A percentile compares a stretch with the other conserved stretches of the same genome.
Conservation (phyloP, 164 flowering plant genomes). For the Piper betle region DNA sequence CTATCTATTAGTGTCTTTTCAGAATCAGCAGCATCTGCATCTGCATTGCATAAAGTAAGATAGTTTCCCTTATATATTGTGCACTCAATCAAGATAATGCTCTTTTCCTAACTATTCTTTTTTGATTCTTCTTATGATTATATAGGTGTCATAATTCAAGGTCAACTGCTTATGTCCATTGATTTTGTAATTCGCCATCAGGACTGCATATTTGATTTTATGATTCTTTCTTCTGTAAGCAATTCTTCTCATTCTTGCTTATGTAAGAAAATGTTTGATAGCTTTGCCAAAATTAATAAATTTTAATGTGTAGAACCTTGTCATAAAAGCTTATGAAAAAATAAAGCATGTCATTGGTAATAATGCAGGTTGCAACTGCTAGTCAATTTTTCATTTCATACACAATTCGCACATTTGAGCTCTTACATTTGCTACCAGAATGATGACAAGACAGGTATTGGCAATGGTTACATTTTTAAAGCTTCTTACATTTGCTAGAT, state of each 20-base stretch:
- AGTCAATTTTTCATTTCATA: constrained; percentile 96
- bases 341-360: not conserved
- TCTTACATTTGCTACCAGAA: constrained; percentile 88
- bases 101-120: not conserved
- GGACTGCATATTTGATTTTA: constrained; percentile 72
- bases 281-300: not conserved
- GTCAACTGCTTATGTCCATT: constrained; percentile 61
- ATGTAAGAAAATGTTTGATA: not conserved
- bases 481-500: not conserved
- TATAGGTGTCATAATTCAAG: constrained; percentile 72
- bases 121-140: constrained; percentile 2
- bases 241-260: not conserved
- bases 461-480: not conserved
- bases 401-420: constrained; percentile 94
- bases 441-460: constrained; percentile 93
- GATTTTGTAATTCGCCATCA: constrained; percentile 71
- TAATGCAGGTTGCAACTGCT: constrained; percentile 78
- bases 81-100: not conserved
- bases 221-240: constrained; percentile 84
- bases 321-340: not conserved
- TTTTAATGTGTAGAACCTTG: not conserved
- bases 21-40: too few species aligned
- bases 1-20: too few species aligned
- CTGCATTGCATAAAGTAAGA: too few species aligned
- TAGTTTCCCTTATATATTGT: not conserved